Evolutionary conservation across 768 basidiomycete species (phyloP), one percentile per base, ranked within the genome.

Genomic region (Tylopilus cervinicoccineus): DNA sequence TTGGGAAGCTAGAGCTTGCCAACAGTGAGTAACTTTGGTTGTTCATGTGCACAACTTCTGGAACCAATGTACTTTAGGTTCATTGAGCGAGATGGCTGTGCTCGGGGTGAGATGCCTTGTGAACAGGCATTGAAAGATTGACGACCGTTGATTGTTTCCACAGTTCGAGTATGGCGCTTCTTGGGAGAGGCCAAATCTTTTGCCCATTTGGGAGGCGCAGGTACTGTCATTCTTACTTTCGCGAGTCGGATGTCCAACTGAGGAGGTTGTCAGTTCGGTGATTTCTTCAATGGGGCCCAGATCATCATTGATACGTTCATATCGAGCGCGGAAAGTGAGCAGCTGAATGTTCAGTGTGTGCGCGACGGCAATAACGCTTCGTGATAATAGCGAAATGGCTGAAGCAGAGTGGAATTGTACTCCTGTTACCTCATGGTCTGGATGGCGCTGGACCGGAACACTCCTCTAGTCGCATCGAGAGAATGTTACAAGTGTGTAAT

Each of bases 401-500:
- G 39, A 88, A 84, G 63, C 93, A 95, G 69, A 93, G 90, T 55
- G 93, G 87, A 0, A 76, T 96, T 19, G 84, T 91, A 5, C 69
- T 96, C 48, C 78, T 92, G 38, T 74, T 96, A 0, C 93, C 93
- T 22, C 93, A 96, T 52, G 93, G 93, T 14, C 73, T 91, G 14
- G 92, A 96, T 56, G 93, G 93, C 24, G 92, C 93, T 14, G 93
- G 93, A 2, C 93, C 93, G 0, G 93, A 96, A 63, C 93, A 96
- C 61, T 95, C 92, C 1, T 92, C 89, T 0, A 86, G 82, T 41
- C 81, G 93, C 14, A 74, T 95, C 34, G 93, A 96, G 62, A 76
- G 93, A 31, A 88, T 92, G 82, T 72, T 95, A n/a, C 93, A 93
- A 76, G 89, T 87, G 47, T 62, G 3, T 4, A 24, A 12, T 28